phyloP scores from a whole-genome alignment of 148 eudicot species.

The Rhododendron molle region DNA sequence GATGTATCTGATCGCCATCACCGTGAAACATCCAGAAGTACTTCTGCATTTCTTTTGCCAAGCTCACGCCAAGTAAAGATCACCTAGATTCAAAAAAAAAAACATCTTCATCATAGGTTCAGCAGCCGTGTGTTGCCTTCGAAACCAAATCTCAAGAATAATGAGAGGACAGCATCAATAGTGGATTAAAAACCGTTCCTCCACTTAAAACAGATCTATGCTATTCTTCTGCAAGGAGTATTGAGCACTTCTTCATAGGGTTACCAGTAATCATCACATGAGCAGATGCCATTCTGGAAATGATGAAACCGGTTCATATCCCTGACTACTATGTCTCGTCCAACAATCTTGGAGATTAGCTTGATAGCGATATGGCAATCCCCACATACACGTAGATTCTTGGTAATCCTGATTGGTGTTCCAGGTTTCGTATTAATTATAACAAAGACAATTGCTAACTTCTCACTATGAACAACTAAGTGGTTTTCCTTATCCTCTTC shows the following conservation, averaged over 20 bases:
- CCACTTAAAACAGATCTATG: background rate
- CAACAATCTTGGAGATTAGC: slow-evolving; percentile 56
- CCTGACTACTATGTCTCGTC: slow-evolving; percentile 55
- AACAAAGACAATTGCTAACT: slow-evolving; percentile 60
- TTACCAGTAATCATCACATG: slow-evolving; percentile 83
- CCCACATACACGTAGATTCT: slow-evolving; percentile 76
- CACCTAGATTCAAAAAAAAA: background rate
- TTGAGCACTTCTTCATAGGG: background rate
- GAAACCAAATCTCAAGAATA: background rate
- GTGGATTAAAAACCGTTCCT: background rate
- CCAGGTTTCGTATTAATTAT: slow-evolving; percentile 43
- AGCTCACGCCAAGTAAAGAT: background rate
- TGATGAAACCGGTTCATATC: slow-evolving; percentile 68
- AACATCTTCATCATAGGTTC: background rate
- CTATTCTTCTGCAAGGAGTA: background rate
- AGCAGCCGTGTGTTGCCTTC: background rate
- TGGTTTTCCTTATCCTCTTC: slow-evolving; percentile 75
- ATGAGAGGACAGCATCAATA: background rate
- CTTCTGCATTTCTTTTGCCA: background rate
- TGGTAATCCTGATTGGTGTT: slow-evolving; percentile 52
- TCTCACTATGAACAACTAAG: slow-evolving; percentile 66
- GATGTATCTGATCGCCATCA: background rate
- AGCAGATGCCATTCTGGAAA: slow-evolving; percentile 55
- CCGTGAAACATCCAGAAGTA: background rate
- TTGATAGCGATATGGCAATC: slow-evolving; percentile 72